Base-by-base conservation (phyloP, 2,329 filamentous ascomycete genomes). In the Ustulina deusta region DNA sequence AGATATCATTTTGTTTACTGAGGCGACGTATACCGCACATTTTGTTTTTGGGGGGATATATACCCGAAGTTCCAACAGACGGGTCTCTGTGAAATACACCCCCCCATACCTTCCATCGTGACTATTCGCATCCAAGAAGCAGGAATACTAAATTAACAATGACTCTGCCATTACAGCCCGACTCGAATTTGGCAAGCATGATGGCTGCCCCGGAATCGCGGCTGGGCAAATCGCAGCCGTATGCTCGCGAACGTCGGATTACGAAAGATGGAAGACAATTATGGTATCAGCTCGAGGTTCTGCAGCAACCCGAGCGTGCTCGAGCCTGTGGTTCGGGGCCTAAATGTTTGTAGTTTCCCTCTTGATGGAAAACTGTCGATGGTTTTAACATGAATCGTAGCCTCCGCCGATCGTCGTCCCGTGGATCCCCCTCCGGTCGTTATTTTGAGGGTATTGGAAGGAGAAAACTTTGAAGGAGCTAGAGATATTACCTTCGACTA, bases 341-440 rank as follows among this genome's bases (percentile, higher is more conserved):
- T 61, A 98, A 98, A 83, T 97, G 93, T 97, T 86, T 6, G 74
- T 62, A 48, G 29, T 32, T n/a, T 36, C 27, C 38, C 36, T 51
- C 51, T 22, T 46, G 15, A 51, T 57, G n/a, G 15, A 20, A 20
- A 7, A 4, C 10, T 13, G 38, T 49, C 3, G 27, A 22, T 22
- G 5, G 54, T 42, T 46, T 68, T 72, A 68, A 73, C 58, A 49
- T 49, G 17, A 46, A 60, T 60, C 44, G 32, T 65, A 94, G 91
- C 92, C 49, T 93, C 91, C 68, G 92, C 93, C 75, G 94, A 97
- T 81, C 91, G 95, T 74, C 92, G 95, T 61, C 94, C 95, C 22
- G 94, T 97, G 69, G 95, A 97, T 79, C 94, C 93, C 69, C 96
- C 96, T 2, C 96, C 96, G 0, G 96, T 99, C 63, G 93, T 98